A percentile compares a stretch with the other conserved stretches of the same genome.
These are phyloP conservation scores for Paracoccidioides brasiliensis DNA, from an alignment of 2,329 filamentous ascomycete genomes.

Conservation along the genomic window DNA sequence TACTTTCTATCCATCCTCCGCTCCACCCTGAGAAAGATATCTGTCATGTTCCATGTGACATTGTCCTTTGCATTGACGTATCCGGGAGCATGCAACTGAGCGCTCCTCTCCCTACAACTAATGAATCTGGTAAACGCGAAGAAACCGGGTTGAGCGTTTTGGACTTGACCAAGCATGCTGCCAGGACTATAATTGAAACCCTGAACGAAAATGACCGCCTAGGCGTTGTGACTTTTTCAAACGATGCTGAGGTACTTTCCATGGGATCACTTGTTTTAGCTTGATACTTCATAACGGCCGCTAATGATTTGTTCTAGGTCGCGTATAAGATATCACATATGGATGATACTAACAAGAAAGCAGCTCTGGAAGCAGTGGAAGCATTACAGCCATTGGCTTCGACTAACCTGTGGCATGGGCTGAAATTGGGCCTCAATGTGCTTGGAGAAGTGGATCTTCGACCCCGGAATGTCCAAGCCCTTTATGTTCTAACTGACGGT, in stretches of 20 bases:
- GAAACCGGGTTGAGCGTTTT: conserved; percentile 41
- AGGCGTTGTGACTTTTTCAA: conserved; percentile 45
- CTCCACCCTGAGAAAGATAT: conserved; percentile 10
- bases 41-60: conserved; percentile 40
- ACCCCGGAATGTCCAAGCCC: conserved; percentile 19
- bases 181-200: conserved; percentile 45
- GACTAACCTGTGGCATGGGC: conserved; percentile 49
- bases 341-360: conserved; percentile 35
- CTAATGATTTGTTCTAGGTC: conserved; percentile 9
- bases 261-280: not conserved
- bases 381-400: conserved; percentile 25
- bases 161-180: conserved; percentile 49
- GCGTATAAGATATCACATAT: conserved; percentile 39
- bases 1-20: conserved; percentile 14
- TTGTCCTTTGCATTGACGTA: conserved; percentile 50
- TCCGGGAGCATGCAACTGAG: conserved; percentile 42
- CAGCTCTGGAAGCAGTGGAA: conserved; percentile 32
- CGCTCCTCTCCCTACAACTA: conserved; percentile 35
- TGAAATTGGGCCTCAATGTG: conserved; percentile 38
- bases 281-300: not conserved
- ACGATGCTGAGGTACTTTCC: conserved; percentile 21
- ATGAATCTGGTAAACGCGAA: conserved; percentile 25
- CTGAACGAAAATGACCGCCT: conserved; percentile 43
- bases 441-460: conserved; percentile 26
- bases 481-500: conserved; percentile 24